Conservation (phyloP, 2,329 filamentous ascomycete species). For the Fusarium agapanthi region DNA sequence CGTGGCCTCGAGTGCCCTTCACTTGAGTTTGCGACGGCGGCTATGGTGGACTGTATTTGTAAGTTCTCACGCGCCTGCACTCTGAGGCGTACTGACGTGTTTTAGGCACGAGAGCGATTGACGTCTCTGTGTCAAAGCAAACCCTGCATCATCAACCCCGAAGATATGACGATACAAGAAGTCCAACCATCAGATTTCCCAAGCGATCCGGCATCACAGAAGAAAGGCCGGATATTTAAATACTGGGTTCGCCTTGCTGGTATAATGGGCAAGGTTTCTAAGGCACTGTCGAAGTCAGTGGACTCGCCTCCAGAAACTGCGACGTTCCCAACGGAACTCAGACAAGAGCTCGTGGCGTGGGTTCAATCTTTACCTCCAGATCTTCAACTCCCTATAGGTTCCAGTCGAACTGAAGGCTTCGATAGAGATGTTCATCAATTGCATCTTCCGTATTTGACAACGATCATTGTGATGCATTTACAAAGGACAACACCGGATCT, state of each 20-base stretch:
- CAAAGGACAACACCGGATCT: conserved; percentile 48
- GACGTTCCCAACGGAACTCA: conserved; percentile 18
- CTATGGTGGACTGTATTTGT: conserved; percentile 38
- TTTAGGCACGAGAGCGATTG: conserved; percentile 32
- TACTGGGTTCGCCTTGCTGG: conserved; percentile 53
- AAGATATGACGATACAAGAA: conserved; percentile 52
- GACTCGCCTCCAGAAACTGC: neutral
- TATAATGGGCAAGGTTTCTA: conserved; percentile 52
- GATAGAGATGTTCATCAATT: conserved; percentile 54
- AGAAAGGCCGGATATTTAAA: conserved; percentile 52
- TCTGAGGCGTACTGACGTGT: neutral
- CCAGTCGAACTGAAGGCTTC: conserved; percentile 42
- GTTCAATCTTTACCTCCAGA: conserved; percentile 22
- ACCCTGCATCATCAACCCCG: conserved; percentile 53
- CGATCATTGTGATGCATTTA: conserved; percentile 52
- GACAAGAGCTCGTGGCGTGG: conserved; percentile 32
- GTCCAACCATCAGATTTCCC: conserved; percentile 52
- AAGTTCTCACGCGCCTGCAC: neutral
- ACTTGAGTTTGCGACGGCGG: conserved; percentile 20
- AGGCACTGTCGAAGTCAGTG: conserved; percentile 42
- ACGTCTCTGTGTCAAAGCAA: conserved; percentile 55
- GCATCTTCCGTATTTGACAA: conserved; percentile 53
- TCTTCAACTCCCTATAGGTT: conserved; percentile 24
- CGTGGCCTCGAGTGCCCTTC: neutral
- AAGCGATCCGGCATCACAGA: conserved; percentile 41